Percentiles rank a stretch among this genome's conserved stretches.
phyloP scores from a whole-genome alignment of 2,329 filamentous ascomycete genomes.

The Pseudogymnoascus sp. region DNA sequence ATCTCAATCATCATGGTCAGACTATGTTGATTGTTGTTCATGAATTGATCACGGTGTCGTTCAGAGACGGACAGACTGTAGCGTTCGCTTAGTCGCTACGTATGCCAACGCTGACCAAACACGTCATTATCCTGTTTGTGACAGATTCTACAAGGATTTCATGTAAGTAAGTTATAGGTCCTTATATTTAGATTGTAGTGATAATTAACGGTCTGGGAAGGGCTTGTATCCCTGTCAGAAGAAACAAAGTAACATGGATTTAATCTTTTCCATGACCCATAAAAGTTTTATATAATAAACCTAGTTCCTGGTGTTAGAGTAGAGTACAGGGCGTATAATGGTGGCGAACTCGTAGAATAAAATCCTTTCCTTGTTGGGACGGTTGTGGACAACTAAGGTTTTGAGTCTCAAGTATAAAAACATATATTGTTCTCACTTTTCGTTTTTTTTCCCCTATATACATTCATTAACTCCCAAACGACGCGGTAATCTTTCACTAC shows the following conservation, averaged over 20 bases:
- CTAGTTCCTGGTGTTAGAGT: background rate
- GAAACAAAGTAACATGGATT: background rate
- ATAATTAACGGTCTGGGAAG: background rate
- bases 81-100: background rate
- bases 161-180: background rate
- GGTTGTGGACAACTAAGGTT: background rate
- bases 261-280: background rate
- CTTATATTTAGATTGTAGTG: background rate
- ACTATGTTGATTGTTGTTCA: conserved; percentile 2
- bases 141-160: background rate
- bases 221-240: background rate
- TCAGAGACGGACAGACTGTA: background rate
- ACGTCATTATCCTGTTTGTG: background rate
- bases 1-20: background rate
- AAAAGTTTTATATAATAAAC: background rate
- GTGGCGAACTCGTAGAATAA: background rate
- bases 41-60: conserved; percentile 1
- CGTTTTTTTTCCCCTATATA: background rate
- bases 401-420: background rate
- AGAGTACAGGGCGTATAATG: background rate
- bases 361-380: background rate
- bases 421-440: background rate
- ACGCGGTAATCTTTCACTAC: background rate
- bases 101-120: conserved; percentile 3
- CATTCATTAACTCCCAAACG: background rate